Evolutionary conservation across 352 stramenopile species (phyloP).

Genomic region (Phytopythium sindhum): DNA sequence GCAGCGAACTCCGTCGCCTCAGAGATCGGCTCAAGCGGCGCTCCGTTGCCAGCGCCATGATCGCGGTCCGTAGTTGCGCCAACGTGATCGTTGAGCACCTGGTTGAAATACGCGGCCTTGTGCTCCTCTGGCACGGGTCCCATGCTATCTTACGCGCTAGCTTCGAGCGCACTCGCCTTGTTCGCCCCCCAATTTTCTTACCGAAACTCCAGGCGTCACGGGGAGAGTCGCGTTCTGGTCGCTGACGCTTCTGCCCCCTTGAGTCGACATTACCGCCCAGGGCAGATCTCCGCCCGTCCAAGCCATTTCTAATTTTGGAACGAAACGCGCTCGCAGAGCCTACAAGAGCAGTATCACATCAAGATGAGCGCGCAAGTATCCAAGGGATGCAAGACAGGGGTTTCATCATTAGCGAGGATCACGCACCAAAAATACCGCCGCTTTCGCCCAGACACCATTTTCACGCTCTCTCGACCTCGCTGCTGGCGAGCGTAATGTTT

Average conservation of each 20-base stretch:
- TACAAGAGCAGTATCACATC: background rate
- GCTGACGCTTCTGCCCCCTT: background rate
- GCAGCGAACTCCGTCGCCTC: background rate
- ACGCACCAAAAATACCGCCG: conserved; percentile 1
- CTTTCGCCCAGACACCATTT: too few species aligned
- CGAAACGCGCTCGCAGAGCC: background rate
- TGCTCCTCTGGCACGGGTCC: conserved; percentile 17
- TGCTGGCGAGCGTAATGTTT: background rate
- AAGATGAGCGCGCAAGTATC: background rate
- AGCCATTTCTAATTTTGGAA: conserved; percentile 1
- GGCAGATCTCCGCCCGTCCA: background rate
- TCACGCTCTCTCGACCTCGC: too few species aligned
- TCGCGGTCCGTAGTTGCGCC: background rate
- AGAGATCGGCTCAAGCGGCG: background rate
- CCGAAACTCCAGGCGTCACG: background rate
- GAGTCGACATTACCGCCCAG: too few species aligned
- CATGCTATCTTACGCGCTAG: background rate
- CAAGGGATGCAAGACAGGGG: background rate
- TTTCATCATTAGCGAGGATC: background rate
- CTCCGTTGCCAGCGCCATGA: background rate
- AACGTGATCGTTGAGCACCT: background rate
- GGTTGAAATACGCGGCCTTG: conserved; percentile 8
- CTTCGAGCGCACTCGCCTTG: background rate
- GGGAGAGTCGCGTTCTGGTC: background rate
- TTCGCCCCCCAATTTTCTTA: background rate